Conservation (phyloP, 106 monocot genomes). For the Platanthera guangdongensis region DNA sequence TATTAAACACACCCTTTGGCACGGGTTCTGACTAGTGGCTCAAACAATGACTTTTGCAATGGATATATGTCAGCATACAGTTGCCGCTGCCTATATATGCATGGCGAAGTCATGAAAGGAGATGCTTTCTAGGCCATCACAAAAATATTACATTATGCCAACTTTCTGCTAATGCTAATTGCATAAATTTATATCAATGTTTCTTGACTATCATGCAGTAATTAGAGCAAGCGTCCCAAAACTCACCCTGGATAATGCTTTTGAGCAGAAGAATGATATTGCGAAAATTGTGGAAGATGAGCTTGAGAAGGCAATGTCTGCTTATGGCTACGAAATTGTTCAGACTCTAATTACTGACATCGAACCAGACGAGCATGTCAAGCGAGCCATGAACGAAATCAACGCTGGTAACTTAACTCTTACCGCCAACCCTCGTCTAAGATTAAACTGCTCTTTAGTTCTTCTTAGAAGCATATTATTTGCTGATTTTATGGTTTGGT, state of each 20-base stretch:
- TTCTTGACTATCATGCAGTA: slow-evolving; percentile 22
- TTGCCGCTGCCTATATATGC: too few species aligned
- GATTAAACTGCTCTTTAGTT: neutral
- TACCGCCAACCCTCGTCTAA: neutral
- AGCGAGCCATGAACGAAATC: slow-evolving; percentile 83
- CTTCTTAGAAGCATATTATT: neutral
- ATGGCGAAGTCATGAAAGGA: too few species aligned
- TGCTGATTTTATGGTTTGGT: neutral
- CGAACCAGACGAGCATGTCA: slow-evolving; percentile 70
- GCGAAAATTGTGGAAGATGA: slow-evolving; percentile 73
- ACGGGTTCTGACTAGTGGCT: too few species aligned
- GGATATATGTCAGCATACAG: too few species aligned
- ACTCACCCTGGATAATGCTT: slow-evolving; percentile 65
- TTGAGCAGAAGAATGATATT: slow-evolving; percentile 81
- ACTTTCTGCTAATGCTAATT: too few species aligned
- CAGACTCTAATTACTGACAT: slow-evolving; percentile 85
- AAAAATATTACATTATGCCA: too few species aligned
- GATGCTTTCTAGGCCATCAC: too few species aligned
- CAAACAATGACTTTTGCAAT: too few species aligned
- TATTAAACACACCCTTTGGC: too few species aligned
- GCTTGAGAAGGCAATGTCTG: slow-evolving; percentile 86
- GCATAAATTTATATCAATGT: too few species aligned
- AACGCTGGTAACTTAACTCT: slow-evolving; percentile 45
- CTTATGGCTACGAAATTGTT: slow-evolving; percentile 77
- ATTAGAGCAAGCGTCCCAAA: slow-evolving; percentile 81